Percentiles rank a stretch among this genome's conserved stretches.
phyloP scores from a whole-genome alignment of 331 rosid genomes.

The Cydonia oblonga region DNA sequence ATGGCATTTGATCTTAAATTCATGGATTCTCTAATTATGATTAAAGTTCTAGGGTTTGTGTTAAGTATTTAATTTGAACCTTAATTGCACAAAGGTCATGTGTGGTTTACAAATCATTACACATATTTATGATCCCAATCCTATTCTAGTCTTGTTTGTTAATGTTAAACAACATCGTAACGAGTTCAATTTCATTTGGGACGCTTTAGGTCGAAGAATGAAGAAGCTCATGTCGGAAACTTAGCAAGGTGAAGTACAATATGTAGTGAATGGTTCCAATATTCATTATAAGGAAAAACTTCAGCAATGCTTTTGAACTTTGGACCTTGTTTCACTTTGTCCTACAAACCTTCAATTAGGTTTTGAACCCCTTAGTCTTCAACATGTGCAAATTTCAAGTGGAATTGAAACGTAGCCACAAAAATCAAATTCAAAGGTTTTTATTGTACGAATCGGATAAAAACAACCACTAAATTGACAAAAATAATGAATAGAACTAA shows the following conservation, averaged over 20 bases:
- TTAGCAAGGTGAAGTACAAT: too few species aligned
- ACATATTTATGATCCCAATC: too few species aligned
- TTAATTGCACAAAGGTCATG: background rate
- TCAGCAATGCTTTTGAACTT: background rate
- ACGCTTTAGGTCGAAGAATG: too few species aligned
- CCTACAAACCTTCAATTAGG: background rate
- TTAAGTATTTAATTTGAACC: background rate
- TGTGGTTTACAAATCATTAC: background rate
- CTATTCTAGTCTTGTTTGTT: too few species aligned
- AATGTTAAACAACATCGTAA: too few species aligned
- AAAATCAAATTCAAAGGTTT: too few species aligned
- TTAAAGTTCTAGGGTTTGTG: background rate
- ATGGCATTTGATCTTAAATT: background rate
- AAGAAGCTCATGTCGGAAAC: too few species aligned
- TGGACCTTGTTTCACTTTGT: background rate
- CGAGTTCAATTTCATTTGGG: too few species aligned
- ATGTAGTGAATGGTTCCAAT: too few species aligned
- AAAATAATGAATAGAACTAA: too few species aligned
- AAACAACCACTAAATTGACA: background rate
- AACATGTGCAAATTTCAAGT: background rate
- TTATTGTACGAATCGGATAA: too few species aligned
- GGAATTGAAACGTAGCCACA: background rate
- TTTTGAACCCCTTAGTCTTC: background rate
- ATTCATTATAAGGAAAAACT: too few species aligned
- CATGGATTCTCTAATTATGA: background rate